Base-by-base conservation (phyloP, 2,329 filamentous ascomycete species). In the Ascochyta fabae region DNA sequence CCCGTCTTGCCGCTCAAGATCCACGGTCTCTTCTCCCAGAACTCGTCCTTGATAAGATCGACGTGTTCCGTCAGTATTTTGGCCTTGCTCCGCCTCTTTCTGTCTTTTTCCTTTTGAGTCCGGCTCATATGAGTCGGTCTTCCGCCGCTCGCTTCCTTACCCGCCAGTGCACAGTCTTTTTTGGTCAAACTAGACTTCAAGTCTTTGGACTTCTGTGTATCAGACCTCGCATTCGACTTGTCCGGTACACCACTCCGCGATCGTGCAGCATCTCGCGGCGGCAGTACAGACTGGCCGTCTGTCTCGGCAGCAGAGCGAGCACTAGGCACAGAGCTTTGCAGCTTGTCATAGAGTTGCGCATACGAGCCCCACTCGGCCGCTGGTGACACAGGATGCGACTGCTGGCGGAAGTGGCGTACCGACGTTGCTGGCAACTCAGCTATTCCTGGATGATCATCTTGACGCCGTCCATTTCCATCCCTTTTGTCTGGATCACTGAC, bases 11-110 rank as follows among this genome's bases (percentile, higher is more conserved):
- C 76, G 48, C 70, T 77, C 68, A 81, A 59, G 24, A 82, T 79
- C 91, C 93, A 98, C 1, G 93, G 92, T 70, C 93, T 83, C 67
- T 83, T 84, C 61, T 91, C 84, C 95, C 95, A 99, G 72, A 99
- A 99, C 3, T 91, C 90, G 75, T 98, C 91, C 67, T 90, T 92
- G 77, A 99, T 98, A 67, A 99, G 90, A 77, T 99, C 95, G 56
- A 95, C 78, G 79, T 98, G 92, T 70, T 93, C 88, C 34, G 96
- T 83, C 33, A 91, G 85, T 41, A 99, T 87, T 47, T 84, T 84
- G 0, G 92, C 93, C 75, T 96, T 97, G 56, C 85, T 83, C 49
- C 89, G 84, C 60, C 86, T 83, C 79, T 96, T 98, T 71, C 83
- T 88, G 60, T 96, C 87, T 66, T 90, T 96, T 54, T 97, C 91